Conservation (phyloP, 345 rosid species). For the Dipteronia sinensis region DNA sequence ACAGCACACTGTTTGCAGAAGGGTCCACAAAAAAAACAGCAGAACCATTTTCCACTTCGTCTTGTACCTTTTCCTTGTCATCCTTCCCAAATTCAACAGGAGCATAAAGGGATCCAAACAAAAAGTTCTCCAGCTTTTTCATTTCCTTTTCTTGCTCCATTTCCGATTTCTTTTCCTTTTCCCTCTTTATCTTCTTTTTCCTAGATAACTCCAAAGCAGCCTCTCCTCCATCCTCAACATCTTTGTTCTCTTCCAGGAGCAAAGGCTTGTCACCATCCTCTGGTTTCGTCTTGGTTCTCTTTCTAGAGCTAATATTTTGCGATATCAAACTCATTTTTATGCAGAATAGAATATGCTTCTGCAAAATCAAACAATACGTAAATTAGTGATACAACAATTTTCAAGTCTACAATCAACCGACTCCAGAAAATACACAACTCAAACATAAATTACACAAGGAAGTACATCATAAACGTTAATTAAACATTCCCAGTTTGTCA, state of each 20-base stretch:
- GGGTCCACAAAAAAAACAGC: slow-evolving; percentile 65
- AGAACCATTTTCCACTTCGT: slow-evolving; percentile 36
- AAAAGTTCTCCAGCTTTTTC: slow-evolving; percentile 68
- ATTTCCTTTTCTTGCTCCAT: slow-evolving; percentile 59
- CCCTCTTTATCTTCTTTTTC: slow-evolving; percentile 65
- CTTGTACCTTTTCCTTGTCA: slow-evolving; percentile 29
- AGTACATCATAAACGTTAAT: neutral
- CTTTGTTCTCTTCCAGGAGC: slow-evolving; percentile 27
- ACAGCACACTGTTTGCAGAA: slow-evolving; percentile 34
- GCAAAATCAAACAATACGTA: slow-evolving; percentile 16
- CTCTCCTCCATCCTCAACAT: slow-evolving; percentile 33
- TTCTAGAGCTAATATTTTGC: slow-evolving; percentile 51
- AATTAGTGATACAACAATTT: neutral
- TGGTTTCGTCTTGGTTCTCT: slow-evolving; percentile 33
- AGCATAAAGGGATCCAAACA: slow-evolving; percentile 78
- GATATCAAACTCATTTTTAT: slow-evolving; percentile 65
- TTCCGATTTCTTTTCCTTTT: slow-evolving; percentile 44
- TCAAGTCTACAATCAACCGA: neutral
- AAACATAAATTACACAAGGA: neutral
- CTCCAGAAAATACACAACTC: neutral
- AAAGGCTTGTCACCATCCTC: slow-evolving; percentile 34
- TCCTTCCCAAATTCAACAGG: slow-evolving; percentile 75
- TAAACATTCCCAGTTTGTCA: neutral
- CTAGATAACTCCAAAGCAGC: slow-evolving; percentile 34
- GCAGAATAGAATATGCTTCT: slow-evolving; percentile 9